Evolutionary conservation across 2,329 filamentous ascomycete species (phyloP), one percentile per base, ranked within the genome.

Genomic region (Tolypocladium nubicola): DNA sequence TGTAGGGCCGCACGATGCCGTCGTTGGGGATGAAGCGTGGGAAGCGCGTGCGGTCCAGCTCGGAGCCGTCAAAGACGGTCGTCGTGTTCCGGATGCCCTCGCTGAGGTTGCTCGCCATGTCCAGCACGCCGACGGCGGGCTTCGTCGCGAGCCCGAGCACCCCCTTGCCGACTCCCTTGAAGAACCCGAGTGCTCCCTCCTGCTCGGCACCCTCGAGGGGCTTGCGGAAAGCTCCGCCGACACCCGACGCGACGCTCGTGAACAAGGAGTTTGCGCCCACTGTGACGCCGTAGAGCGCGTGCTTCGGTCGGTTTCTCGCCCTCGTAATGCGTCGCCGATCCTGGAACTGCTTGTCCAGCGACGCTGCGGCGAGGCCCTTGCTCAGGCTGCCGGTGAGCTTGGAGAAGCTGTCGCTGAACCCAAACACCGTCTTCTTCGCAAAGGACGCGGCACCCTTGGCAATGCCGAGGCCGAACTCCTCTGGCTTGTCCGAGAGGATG

Each of bases 61-160:
- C 94, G 59, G 93, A 88, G 33, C 89, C 89, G 67, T 99, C 94
- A 70, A 99, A 99, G 23, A 99, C 94, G 0, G 94, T 99, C 1
- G 95, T 99, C 0, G 94, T 99, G 75, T 99, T 99, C 67, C 94
- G 91, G 57, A 99, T 96, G 55, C 94, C 94, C 74, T 99, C 94
- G 33, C 91, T 93, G 64, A 99, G 88, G 70, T 97, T 97, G 68
- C 91, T 96, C 0, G 95, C 94, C 67, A 99, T 86, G 73, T 99
- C 94, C 63, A 99, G 91, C 26, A 96, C 90, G 57, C 95, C 94
- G 58, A 99, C 96, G 8, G 93, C 91, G 2, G 95, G 93, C 72
- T 99, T 99, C 11, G 94, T 99, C 1, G 92, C 91, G n/a, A 97
- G 78, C 14, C 94, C 94, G 1, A 97, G 80, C 23, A 97, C 80